These are phyloP conservation scores for Gloeophyllum trabeum DNA, from an alignment of 768 basidiomycete genomes.

Conservation along the genomic window DNA sequence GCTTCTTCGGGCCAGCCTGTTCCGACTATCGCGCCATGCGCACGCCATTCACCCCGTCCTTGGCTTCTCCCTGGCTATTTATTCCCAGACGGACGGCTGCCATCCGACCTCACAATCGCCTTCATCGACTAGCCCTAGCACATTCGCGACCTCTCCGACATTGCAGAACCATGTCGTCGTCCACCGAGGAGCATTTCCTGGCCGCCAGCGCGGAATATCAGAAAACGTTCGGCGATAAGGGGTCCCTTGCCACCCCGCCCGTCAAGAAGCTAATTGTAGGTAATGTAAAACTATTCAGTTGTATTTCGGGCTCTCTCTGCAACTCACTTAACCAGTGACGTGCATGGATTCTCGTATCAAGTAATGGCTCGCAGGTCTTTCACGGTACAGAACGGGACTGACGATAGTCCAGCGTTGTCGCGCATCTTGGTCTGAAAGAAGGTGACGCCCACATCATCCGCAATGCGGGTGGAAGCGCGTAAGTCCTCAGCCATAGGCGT, in stretches of 20 bases:
- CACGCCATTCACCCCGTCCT: no score
- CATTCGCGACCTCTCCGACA: background rate
- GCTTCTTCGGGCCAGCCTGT: no score
- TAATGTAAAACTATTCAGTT: slow-evolving; percentile 8
- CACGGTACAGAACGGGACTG: background rate
- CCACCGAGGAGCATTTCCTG: slow-evolving; percentile 21
- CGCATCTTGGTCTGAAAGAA: slow-evolving; percentile 47
- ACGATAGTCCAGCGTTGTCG: slow-evolving; percentile 30
- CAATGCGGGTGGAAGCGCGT: slow-evolving; percentile 64
- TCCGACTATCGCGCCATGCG: no score
- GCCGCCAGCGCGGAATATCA: slow-evolving; percentile 34
- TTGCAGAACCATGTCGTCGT: slow-evolving; percentile 6
- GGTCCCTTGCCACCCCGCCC: slow-evolving; percentile 27
- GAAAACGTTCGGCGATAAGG: slow-evolving; percentile 32
- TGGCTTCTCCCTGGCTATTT: no score
- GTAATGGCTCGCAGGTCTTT: slow-evolving; percentile 25
- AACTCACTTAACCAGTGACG: slow-evolving; percentile 28
- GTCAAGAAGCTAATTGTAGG: slow-evolving; percentile 27
- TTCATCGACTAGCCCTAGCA: background rate
- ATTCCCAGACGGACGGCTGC: no score
- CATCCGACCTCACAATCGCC: no score
- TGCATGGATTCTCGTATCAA: slow-evolving; percentile 73
- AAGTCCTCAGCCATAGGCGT: no score
- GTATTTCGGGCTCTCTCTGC: background rate
- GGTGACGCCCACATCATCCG: slow-evolving; percentile 67